phyloP scores from a whole-genome alignment of 2,329 filamentous ascomycete genomes.

The Elsinoe australis region DNA sequence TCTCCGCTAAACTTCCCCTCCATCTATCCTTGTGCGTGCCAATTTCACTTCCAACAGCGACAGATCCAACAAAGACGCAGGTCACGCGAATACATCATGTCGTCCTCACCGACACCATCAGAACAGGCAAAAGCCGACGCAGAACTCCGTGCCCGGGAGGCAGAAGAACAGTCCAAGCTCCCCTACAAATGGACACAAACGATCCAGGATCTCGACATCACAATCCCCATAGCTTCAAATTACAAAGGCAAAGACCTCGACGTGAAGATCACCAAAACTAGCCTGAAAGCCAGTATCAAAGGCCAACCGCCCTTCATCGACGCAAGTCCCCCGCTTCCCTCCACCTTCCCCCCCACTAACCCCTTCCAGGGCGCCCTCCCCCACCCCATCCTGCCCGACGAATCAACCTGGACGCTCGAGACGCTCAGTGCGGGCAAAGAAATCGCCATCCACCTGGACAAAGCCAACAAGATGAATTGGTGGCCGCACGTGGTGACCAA shows the following conservation, averaged over 20 bases:
- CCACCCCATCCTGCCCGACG: conserved; percentile 69
- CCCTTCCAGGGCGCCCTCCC: conserved; percentile 67
- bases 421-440: conserved; percentile 56
- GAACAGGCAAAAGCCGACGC: conserved; percentile 50
- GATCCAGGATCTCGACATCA: conserved; percentile 79
- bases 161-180: conserved; percentile 77
- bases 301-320: conserved; percentile 78
- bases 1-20: conserved; percentile 1
- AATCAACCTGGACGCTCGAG: conserved; percentile 89
- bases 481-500: conserved; percentile 85
- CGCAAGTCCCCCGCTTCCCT: background rate
- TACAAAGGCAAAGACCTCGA: conserved; percentile 77
- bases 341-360: background rate
- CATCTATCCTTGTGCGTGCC: background rate
- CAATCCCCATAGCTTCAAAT: conserved; percentile 68
- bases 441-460: conserved; percentile 85
- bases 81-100: too few relatives aligned
- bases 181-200: conserved; percentile 98
- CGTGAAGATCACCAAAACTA: conserved; percentile 72
- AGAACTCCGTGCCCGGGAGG: conserved; percentile 61
- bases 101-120: conserved; percentile 43
- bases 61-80: too few relatives aligned
- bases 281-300: conserved; percentile 74
- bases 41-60: too few relatives aligned
- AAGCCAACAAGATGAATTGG: conserved; percentile 96